phyloP scores from a whole-genome alignment of 2,329 filamentous ascomycete genomes.

The Neonectria sp. region DNA sequence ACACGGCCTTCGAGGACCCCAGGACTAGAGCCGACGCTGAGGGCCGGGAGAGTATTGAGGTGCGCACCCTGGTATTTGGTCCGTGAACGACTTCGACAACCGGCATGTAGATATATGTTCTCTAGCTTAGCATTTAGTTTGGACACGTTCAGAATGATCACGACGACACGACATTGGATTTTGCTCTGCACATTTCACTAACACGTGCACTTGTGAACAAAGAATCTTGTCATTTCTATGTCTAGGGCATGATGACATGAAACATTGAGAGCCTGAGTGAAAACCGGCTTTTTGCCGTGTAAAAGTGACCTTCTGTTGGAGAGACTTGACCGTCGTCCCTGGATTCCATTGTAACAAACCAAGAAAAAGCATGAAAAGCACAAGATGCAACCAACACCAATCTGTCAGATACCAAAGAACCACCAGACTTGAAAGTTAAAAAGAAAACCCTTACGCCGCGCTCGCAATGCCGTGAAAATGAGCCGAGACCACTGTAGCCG shows the following conservation, averaged over 20 bases:
- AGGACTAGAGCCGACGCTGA: constrained; percentile 78
- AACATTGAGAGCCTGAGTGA: constrained; percentile 20
- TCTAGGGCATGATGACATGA: constrained; percentile 37
- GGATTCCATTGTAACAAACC: constrained; percentile 25
- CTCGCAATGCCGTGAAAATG: constrained; percentile 48
- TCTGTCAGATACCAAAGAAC: constrained; percentile 19
- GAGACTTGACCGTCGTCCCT: constrained; percentile 12
- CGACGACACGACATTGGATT: constrained; percentile 15
- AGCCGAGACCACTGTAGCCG: constrained; percentile 21
- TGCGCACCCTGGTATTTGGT: constrained; percentile 88
- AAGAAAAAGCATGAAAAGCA: constrained; percentile 20
- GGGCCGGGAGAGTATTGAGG: constrained; percentile 89
- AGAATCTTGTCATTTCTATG: constrained; percentile 39
- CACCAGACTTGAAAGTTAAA: constrained; percentile 27
- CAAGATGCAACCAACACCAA: constrained; percentile 32
- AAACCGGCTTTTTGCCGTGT: constrained; percentile 28
- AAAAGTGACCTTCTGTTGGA: constrained; percentile 1
- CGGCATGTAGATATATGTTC: constrained; percentile 8
- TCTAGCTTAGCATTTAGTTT: neutral
- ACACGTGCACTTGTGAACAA: constrained; percentile 20
- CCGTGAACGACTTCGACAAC: constrained; percentile 52
- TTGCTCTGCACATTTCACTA: neutral
- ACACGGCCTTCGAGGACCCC: constrained; percentile 86
- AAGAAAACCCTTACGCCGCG: constrained; percentile 46
- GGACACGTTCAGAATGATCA: neutral